A percentile compares a stretch with the other conserved stretches of the same genome.
Evolutionary conservation across 257 asterid species (phyloP).

Genomic region (Ligustrum vulgare): DNA sequence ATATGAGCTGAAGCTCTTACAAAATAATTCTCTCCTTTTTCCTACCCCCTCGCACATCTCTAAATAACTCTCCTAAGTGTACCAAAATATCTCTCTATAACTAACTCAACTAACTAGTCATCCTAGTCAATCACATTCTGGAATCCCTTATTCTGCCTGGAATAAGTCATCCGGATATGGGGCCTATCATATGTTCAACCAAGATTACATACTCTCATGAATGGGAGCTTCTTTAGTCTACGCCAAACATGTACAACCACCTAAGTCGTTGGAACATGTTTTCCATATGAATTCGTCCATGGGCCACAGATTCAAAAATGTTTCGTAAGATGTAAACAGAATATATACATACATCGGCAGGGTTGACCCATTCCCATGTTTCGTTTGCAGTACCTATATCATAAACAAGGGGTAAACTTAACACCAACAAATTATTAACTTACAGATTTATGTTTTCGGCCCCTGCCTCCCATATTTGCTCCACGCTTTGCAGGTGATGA

Average conservation of each 20-base stretch:
- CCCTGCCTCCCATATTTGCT: conserved; percentile 44
- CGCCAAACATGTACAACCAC: not conserved
- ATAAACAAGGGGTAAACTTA: conserved; percentile 36
- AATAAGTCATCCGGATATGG: no score
- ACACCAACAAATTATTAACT: conserved; percentile 2
- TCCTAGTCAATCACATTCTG: no score
- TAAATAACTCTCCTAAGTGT: no score
- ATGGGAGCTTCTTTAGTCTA: not conserved
- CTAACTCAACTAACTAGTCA: no score
- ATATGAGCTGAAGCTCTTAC: no score
- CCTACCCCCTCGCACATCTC: no score
- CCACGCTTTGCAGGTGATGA: conserved; percentile 67
- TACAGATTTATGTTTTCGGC: conserved; percentile 63
- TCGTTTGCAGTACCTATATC: conserved; percentile 59
- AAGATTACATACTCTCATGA: not conserved
- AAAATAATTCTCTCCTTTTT: no score
- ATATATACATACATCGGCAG: conserved; percentile 54
- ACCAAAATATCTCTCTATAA: no score
- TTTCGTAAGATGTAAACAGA: conserved; percentile 14
- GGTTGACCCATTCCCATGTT: conserved; percentile 79
- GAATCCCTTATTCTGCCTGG: no score
- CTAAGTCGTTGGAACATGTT: not conserved
- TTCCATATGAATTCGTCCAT: not conserved
- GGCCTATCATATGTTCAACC: not conserved
- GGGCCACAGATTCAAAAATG: not conserved